Percentiles rank a stretch among this genome's conserved stretches.
Evolutionary conservation across 1,139 yeast species (phyloP).

Genomic region (Hemisphaericaspora xylofermentans): DNA sequence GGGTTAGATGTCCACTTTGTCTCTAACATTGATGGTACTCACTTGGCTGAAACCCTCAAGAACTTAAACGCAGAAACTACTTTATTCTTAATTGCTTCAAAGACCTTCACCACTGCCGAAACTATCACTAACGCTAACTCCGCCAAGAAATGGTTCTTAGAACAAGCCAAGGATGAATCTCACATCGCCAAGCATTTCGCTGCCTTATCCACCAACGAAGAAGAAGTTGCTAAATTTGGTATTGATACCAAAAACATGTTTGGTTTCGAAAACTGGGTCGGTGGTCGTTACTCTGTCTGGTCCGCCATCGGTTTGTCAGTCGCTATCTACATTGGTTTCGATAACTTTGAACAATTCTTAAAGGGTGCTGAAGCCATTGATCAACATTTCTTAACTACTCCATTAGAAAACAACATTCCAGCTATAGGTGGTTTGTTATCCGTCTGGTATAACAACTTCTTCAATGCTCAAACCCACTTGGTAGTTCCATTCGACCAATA

Average conservation of each 20-base stretch:
- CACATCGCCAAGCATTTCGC: slow-evolving; percentile 96
- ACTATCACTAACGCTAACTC: slow-evolving; percentile 93
- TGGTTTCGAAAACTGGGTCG: slow-evolving; percentile 98
- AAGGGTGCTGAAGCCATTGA: slow-evolving; percentile 98
- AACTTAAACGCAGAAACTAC: slow-evolving; percentile 84
- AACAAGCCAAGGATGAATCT: slow-evolving; percentile 60
- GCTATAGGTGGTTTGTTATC: slow-evolving; percentile 87
- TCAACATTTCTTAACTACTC: slow-evolving; percentile 80
- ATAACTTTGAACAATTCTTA: slow-evolving; percentile 85
- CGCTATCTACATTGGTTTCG: slow-evolving; percentile 91
- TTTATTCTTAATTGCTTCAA: slow-evolving; percentile 89
- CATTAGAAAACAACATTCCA: slow-evolving; percentile 89
- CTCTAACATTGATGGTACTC: slow-evolving; percentile 98
- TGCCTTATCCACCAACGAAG: slow-evolving; percentile 91
- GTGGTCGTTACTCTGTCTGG: slow-evolving; percentile 99
- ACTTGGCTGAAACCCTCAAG: slow-evolving; percentile 87
- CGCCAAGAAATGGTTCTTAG: slow-evolving; percentile 92
- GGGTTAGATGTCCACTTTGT: slow-evolving; percentile 86
- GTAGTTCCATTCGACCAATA: slow-evolving; percentile 99
- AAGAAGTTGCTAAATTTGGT: slow-evolving; percentile 89
- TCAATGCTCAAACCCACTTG: slow-evolving; percentile 95
- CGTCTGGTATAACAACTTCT: slow-evolving; percentile 98
- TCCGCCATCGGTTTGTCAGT: slow-evolving; percentile 96
- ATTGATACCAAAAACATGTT: slow-evolving; percentile 98
- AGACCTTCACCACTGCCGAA: slow-evolving; percentile 98